A percentile compares a stretch with the other conserved stretches of the same genome.
phyloP scores from a whole-genome alignment of 345 rosid species.

The Alliaria petiolata region DNA sequence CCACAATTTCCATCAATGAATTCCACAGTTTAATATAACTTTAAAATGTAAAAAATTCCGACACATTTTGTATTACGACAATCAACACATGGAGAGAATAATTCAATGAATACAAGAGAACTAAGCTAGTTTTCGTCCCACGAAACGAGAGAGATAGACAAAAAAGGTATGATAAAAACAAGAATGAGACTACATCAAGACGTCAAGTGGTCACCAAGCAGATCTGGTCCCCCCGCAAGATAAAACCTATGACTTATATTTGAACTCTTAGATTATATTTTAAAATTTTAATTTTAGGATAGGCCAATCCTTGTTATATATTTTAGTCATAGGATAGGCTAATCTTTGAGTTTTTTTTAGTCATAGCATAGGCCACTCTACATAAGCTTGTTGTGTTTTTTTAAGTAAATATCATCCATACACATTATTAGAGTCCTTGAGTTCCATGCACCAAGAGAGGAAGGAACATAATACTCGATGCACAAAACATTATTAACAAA shows the following conservation, averaged over 20 bases:
- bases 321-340: constrained; percentile 12
- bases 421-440: constrained; percentile 15
- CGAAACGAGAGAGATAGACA: neutral
- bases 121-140: neutral
- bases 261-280: constrained; percentile 20
- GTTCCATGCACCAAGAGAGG: constrained; percentile 24
- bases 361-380: constrained; percentile 10
- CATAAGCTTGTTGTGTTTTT: constrained; percentile 14
- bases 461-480: constrained; percentile 16
- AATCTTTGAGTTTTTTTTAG: neutral
- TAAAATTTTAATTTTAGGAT: constrained; percentile 1
- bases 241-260: constrained; percentile 34
- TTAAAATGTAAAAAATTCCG: neutral
- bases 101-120: neutral
- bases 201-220: constrained; percentile 23
- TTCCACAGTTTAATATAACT: neutral
- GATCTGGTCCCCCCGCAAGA: constrained; percentile 26
- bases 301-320: neutral
- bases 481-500: constrained; percentile 13
- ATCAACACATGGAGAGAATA: constrained; percentile 1
- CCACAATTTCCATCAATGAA: neutral
- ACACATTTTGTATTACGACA: neutral
- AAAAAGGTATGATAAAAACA: constrained; percentile 8
- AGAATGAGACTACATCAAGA: neutral
- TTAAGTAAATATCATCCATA: neutral